Evolutionary conservation across 192 early-diverging fungal species (phyloP).

Genomic region (Haplosporangium gracile): DNA sequence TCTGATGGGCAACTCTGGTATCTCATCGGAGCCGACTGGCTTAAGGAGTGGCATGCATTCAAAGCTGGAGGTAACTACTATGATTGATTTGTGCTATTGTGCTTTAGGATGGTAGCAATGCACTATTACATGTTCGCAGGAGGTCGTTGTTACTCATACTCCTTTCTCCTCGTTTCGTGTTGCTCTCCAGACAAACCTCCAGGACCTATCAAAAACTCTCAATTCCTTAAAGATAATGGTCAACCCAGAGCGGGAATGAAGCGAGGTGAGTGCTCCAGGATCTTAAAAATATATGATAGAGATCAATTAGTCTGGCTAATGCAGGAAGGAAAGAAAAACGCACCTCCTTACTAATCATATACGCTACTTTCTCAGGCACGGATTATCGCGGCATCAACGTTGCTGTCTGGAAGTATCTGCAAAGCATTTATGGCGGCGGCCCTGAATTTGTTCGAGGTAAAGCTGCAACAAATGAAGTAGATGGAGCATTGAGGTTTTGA

Average conservation of each 20-base stretch:
- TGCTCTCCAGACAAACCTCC: slow-evolving; percentile 40
- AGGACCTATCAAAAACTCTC: slow-evolving; percentile 54
- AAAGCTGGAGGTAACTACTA: slow-evolving; percentile 53
- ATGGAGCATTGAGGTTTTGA: background rate
- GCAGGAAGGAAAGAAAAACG: background rate
- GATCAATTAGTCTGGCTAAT: background rate
- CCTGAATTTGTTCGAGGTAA: slow-evolving; percentile 57
- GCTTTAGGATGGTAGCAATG: too few species aligned
- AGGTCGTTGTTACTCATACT: too few species aligned
- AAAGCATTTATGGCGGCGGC: slow-evolving; percentile 56
- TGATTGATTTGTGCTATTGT: background rate
- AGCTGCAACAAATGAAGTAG: background rate
- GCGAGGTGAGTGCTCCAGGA: slow-evolving; percentile 31
- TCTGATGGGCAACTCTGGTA: slow-evolving; percentile 54
- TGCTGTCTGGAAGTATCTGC: slow-evolving; percentile 54
- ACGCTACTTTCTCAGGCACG: slow-evolving; percentile 18
- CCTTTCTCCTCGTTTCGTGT: background rate
- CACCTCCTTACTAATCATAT: background rate
- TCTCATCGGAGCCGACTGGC: slow-evolving; percentile 58
- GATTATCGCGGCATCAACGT: slow-evolving; percentile 58
- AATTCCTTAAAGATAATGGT: slow-evolving; percentile 56
- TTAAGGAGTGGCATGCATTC: slow-evolving; percentile 57
- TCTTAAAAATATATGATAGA: background rate
- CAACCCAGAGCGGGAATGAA: slow-evolving; percentile 57
- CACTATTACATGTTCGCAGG: background rate